A percentile compares a stretch with the other conserved stretches of the same genome.
phyloP scores from a whole-genome alignment of 176 grass and related monocot species.

The Rhynchospora pubera region DNA sequence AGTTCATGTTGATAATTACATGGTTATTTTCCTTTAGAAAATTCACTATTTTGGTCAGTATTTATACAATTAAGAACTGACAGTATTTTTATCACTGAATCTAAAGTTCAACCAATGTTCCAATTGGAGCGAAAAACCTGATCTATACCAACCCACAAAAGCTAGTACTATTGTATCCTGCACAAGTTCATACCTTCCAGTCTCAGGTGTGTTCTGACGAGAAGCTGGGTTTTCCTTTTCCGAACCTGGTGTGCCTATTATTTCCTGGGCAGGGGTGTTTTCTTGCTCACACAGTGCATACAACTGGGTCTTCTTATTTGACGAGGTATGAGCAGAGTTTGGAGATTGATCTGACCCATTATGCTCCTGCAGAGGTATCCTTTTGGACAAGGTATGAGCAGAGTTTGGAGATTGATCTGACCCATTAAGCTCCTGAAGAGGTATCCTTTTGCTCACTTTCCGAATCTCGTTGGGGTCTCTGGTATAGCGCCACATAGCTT shows the following conservation, averaged over 20 bases:
- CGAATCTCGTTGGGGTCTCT: conserved; percentile 43
- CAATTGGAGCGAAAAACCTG: background rate
- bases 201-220: conserved; percentile 23
- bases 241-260: background rate
- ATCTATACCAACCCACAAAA: background rate
- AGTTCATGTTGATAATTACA: background rate
- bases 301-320: conserved; percentile 20
- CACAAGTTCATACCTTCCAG: background rate
- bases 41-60: background rate
- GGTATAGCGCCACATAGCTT: conserved; percentile 39
- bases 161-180: background rate
- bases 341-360: conserved; percentile 26
- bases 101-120: background rate
- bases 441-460: conserved; percentile 21
- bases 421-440: background rate
- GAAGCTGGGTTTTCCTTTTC: background rate
- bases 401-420: background rate
- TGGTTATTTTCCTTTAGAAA: background rate
- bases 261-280: background rate
- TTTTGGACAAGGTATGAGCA: background rate
- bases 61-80: background rate
- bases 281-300: conserved; percentile 30
- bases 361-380: background rate
- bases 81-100: background rate
- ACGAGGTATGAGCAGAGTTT: background rate